Base-by-base conservation (phyloP, 164 flowering plant genomes). In the Vitis rupestris region DNA sequence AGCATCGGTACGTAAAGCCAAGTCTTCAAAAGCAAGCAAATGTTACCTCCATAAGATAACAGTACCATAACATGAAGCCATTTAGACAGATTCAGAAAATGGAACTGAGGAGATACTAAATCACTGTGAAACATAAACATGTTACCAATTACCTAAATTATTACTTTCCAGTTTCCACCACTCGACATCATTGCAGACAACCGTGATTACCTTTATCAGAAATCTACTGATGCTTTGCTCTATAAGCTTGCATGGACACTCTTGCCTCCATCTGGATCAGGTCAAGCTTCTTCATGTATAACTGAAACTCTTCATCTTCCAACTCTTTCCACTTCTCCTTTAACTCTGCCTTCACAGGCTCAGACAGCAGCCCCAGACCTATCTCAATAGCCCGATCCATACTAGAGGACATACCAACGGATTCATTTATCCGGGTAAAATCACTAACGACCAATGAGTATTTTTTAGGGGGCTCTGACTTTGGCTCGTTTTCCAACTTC, bases 271-370 rank as follows among this genome's bases (percentile, higher is more conserved):
- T 78, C 0, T 8, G 51, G 17, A 73, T 52, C 72, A 82, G 71
- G 44, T 59, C 60, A 16, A 63, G 9, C 47, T 75, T 57, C 76
- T 59, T 67, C 66, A 67, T 11, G 56, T 14, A 70, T 7, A 82
- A 44, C 76, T 79, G 76, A 23, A 57, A 9, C 51, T 79, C 81
- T 3, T 68, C 68, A 17, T 29, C 7, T 31, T 63, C 29, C 63
- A 82, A 51, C 37, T 60, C 53, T 65, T 16, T 66, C 80, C 82
- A 76, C 69, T 68, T 63, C 64, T 68, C 64, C 64, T 66, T 71
- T 73, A 76, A 29, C 59, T 76, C 71, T 1, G 64, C 55, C 60
- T 23, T 70, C 63, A 74, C 74, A 1, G 56, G 7, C 44, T 37
- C 44, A 37, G 44, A 37, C 44, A 37, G 44, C 7, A 37, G 44